A percentile compares a stretch with the other conserved stretches of the same genome.
phyloP scores from a whole-genome alignment of 2,329 filamentous ascomycete species.

The Lasiodiplodia hormozganensis region DNA sequence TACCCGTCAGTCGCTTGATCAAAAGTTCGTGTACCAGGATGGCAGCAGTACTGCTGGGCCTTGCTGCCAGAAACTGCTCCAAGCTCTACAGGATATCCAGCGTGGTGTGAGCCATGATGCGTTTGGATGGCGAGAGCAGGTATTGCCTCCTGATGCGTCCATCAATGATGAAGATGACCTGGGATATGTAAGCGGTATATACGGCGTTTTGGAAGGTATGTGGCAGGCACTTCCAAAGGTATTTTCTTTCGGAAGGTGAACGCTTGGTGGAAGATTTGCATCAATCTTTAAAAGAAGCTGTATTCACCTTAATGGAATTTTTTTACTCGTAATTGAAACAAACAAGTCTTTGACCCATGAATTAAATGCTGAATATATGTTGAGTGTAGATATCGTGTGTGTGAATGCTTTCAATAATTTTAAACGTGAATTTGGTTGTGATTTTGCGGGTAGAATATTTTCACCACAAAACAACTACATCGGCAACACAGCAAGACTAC shows the following conservation, averaged over 20 bases:
- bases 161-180: not conserved
- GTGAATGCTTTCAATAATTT: not conserved
- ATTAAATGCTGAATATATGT: not conserved
- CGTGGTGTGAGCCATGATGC: conserved; percentile 14
- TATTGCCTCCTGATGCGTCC: not conserved
- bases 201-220: not conserved
- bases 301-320: too few species aligned
- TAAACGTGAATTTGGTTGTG: too few species aligned
- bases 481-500: too few species aligned
- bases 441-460: too few species aligned
- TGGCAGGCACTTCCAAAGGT: conserved; percentile 14
- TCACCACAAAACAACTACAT: too few species aligned
- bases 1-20: conserved; percentile 31
- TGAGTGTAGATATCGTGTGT: not conserved
- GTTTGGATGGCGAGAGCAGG: conserved; percentile 19
- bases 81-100: conserved; percentile 12
- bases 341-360: not conserved
- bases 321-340: not conserved
- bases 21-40: conserved; percentile 35
- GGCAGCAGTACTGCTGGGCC: conserved; percentile 5
- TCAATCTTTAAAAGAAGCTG: not conserved
- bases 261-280: not conserved
- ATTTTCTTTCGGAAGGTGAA: not conserved
- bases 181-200: not conserved
- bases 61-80: conserved; percentile 11